These are phyloP conservation scores for Stropharia rugosoannulata DNA, from an alignment of 768 basidiomycete genomes.

Conservation along the genomic window DNA sequence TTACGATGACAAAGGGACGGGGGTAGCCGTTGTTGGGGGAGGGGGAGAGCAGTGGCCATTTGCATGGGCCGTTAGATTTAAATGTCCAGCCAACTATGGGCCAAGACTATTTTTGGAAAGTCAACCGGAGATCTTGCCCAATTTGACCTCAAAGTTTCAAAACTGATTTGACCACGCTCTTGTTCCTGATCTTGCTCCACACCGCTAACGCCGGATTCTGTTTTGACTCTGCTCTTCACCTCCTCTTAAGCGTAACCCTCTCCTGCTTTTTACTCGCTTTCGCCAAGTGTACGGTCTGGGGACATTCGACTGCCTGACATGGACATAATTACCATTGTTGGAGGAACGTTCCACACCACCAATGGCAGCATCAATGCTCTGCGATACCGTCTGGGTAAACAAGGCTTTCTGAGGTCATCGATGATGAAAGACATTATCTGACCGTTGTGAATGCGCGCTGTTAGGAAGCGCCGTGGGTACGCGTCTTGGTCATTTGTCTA, in stretches of 20 bases:
- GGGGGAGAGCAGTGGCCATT: slow-evolving; percentile 10
- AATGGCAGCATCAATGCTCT: background rate
- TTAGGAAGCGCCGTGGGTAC: background rate
- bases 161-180: slow-evolving; percentile 4
- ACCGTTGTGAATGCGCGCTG: background rate
- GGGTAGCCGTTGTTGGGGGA: slow-evolving; percentile 1
- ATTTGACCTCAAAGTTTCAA: slow-evolving; percentile 12
- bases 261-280: slow-evolving; percentile 2
- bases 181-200: slow-evolving; percentile 8
- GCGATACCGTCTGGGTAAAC: too few species aligned
- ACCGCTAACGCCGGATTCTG: background rate
- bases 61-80: slow-evolving; percentile 9
- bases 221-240: background rate
- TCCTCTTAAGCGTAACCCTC: background rate
- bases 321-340: background rate
- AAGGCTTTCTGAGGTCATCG: slow-evolving; percentile 19
- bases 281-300: background rate
- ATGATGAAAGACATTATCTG: slow-evolving; percentile 13
- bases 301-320: background rate
- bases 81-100: slow-evolving; percentile 15
- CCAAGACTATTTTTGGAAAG: slow-evolving; percentile 19
- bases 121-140: slow-evolving; percentile 7
- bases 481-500: background rate
- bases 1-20: background rate
- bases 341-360: slow-evolving; percentile 13